Conservation (phyloP, 441 rosid species). For the Oxalis stricta region DNA sequence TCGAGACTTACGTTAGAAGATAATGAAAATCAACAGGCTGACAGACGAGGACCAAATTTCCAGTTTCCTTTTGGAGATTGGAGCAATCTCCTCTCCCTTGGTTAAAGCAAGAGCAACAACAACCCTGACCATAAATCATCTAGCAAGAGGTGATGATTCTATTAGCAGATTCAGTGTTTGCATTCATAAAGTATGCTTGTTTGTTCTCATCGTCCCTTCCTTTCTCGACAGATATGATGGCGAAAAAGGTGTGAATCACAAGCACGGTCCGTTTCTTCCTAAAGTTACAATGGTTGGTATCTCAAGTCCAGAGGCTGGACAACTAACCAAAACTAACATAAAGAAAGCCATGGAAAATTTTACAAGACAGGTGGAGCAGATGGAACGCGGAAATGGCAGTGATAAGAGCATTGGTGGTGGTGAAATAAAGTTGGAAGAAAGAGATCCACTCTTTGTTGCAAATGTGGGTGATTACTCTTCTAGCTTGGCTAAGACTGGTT, state of each 20-base stretch:
- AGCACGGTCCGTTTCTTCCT: conserved; percentile 66
- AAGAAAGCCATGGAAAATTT: conserved; percentile 82
- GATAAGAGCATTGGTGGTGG: conserved; percentile 12
- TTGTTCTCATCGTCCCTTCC: not conserved
- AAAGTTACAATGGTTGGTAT: conserved; percentile 95
- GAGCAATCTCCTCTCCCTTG: conserved; percentile 37
- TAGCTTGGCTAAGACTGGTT: conserved; percentile 48
- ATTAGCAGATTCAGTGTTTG: no score
- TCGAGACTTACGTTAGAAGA: conserved; percentile 27
- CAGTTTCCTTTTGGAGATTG: conserved; percentile 60
- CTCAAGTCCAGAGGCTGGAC: conserved; percentile 68
- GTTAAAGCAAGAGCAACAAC: conserved; percentile 20
- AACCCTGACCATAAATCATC: conserved; percentile 15
- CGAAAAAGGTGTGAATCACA: no score
- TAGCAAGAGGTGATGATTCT: conserved; percentile 29
- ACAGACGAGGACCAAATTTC: conserved; percentile 26
- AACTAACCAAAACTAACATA: conserved; percentile 59
- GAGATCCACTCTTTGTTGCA: conserved; percentile 91
- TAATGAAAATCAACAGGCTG: conserved; percentile 11
- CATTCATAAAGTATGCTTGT: not conserved
- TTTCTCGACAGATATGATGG: conserved; percentile 15
- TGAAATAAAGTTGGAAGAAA: conserved; percentile 30
- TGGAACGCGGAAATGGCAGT: conserved; percentile 34
- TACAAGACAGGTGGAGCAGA: conserved; percentile 57
- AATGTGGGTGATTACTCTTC: conserved; percentile 83